Conservation (phyloP, 495 filamentous ascomycete species). For the Astrothelium macrocarpum region DNA sequence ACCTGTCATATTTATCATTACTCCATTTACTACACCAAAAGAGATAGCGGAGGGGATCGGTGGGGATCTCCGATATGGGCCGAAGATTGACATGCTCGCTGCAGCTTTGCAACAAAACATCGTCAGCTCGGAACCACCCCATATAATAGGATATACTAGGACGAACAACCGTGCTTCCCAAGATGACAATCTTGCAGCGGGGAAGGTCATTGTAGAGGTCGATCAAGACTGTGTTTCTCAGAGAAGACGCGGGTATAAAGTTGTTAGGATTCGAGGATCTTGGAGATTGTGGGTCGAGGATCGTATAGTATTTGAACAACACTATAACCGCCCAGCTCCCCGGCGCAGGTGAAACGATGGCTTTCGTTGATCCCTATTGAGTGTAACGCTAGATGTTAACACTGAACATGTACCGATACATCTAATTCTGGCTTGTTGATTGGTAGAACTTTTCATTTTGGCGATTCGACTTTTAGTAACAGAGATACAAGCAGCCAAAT, state of each 20-base stretch:
- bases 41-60: background rate
- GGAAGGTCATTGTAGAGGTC: slow-evolving; percentile 1
- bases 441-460: too few relatives aligned
- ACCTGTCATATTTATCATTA: slow-evolving; percentile 1
- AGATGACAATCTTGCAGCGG: background rate
- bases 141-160: background rate
- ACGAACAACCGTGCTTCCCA: background rate
- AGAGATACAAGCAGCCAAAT: too few relatives aligned
- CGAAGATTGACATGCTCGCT: background rate
- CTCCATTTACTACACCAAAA: too few relatives aligned
- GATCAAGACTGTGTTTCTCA: background rate
- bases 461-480: too few relatives aligned
- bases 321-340: background rate
- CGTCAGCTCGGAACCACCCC: background rate
- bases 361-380: too few relatives aligned
- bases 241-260: background rate
- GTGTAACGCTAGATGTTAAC: too few relatives aligned
- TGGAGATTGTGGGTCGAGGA: slow-evolving; percentile 6
- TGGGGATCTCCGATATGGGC: background rate
- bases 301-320: background rate
- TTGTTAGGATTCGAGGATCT: background rate
- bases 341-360: too few relatives aligned
- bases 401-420: too few relatives aligned
- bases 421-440: too few relatives aligned
- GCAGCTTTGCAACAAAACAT: background rate